phyloP scores from a whole-genome alignment of 768 basidiomycete genomes.

The Pleurotus salmoneostramineus region DNA sequence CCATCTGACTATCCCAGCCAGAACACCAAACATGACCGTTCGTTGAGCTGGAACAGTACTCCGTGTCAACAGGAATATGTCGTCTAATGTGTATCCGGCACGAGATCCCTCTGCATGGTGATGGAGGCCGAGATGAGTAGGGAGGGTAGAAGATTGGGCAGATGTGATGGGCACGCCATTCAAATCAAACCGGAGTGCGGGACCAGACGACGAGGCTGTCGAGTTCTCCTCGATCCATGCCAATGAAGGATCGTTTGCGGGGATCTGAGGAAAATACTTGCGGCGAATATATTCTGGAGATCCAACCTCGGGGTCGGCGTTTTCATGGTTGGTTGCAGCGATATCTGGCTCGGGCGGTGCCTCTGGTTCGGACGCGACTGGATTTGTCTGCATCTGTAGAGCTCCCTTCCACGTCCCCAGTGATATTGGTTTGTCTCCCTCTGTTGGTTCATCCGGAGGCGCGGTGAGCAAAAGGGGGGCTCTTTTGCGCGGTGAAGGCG shows the following conservation, averaged over 20 bases:
- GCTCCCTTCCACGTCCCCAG: slow-evolving; percentile 4
- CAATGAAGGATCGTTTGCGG: slow-evolving; percentile 66
- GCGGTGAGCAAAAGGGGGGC: slow-evolving; percentile 48
- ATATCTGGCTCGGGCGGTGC: not conserved
- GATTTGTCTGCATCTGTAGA: not conserved
- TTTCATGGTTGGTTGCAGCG: not conserved
- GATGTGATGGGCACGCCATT: slow-evolving; percentile 64
- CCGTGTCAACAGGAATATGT: slow-evolving; percentile 73
- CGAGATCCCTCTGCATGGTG: slow-evolving; percentile 79
- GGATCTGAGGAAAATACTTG: slow-evolving; percentile 75
- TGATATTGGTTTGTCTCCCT: slow-evolving; percentile 20
- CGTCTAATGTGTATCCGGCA: slow-evolving; percentile 88
- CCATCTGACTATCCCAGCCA: slow-evolving; percentile 48
- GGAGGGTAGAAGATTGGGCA: slow-evolving; percentile 51
- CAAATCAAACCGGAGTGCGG: slow-evolving; percentile 73
- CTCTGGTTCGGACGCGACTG: not conserved
- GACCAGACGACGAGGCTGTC: slow-evolving; percentile 20
- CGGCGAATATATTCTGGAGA: slow-evolving; percentile 81
- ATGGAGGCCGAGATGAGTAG: slow-evolving; percentile 84
- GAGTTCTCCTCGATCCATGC: slow-evolving; percentile 65
- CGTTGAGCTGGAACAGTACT: slow-evolving; percentile 85
- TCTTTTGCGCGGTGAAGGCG: slow-evolving; percentile 66
- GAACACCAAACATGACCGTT: slow-evolving; percentile 72
- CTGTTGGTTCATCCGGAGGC: slow-evolving; percentile 31
- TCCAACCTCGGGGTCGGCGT: slow-evolving; percentile 52